These are phyloP conservation scores for Fusarium domesticum DNA, from an alignment of 2,329 filamentous ascomycete genomes.

Conservation along the genomic window DNA sequence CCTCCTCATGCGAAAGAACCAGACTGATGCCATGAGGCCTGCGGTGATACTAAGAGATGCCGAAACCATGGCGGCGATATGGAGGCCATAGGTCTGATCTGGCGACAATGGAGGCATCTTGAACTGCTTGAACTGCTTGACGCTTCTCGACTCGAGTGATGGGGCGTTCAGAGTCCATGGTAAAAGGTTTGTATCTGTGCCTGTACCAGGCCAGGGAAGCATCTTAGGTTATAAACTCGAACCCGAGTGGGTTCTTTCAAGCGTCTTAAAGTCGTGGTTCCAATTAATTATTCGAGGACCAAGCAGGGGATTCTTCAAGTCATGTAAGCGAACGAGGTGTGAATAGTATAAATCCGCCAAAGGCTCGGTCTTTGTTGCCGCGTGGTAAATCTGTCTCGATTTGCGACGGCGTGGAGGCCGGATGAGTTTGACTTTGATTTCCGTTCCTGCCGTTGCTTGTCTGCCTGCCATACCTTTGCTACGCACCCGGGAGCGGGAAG, in stretches of 20 bases:
- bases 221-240: conserved; percentile 12
- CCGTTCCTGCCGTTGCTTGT: conserved; percentile 23
- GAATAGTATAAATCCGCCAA: background rate
- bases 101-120: conserved; percentile 16
- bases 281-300: background rate
- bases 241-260: conserved; percentile 3
- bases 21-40: conserved; percentile 60
- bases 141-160: conserved; percentile 13
- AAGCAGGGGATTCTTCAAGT: background rate
- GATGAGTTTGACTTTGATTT: conserved; percentile 25
- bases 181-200: conserved; percentile 5
- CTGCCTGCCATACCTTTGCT: conserved; percentile 1
- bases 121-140: conserved; percentile 18
- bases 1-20: conserved; percentile 71
- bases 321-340: background rate
- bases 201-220: conserved; percentile 18
- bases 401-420: background rate
- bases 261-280: background rate
- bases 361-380: background rate
- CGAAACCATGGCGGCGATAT: conserved; percentile 37
- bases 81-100: conserved; percentile 22
- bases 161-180: conserved; percentile 11
- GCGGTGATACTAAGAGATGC: conserved; percentile 54
- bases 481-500: conserved; percentile 18
- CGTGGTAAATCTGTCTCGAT: background rate